These are phyloP conservation scores for Acer campestre DNA, from an alignment of 345 rosid genomes.

Conservation along the genomic window DNA sequence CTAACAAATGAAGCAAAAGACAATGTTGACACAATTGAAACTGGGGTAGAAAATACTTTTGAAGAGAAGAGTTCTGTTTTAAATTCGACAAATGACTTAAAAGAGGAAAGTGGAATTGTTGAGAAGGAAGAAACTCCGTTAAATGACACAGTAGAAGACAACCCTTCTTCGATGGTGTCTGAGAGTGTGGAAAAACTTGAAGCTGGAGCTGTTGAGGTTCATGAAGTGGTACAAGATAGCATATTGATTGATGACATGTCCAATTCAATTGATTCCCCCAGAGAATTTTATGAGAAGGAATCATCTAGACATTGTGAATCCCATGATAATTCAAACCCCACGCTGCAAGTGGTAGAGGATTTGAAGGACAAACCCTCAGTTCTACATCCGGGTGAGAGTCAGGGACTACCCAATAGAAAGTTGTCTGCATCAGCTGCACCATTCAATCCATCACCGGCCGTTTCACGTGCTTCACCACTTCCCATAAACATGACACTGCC, in stretches of 20 bases:
- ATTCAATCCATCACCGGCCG: slow-evolving; percentile 72
- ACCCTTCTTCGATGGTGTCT: slow-evolving; percentile 31
- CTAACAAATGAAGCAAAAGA: slow-evolving; percentile 40
- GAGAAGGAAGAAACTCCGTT: slow-evolving; percentile 46
- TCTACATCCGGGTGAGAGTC: slow-evolving; percentile 46
- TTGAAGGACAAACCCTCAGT: slow-evolving; percentile 56
- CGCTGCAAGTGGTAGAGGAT: slow-evolving; percentile 45
- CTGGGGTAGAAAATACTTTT: slow-evolving; percentile 28
- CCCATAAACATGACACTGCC: slow-evolving; percentile 64
- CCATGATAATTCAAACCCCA: slow-evolving; percentile 28
- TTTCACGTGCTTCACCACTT: slow-evolving; percentile 62
- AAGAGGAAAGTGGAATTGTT: slow-evolving; percentile 32
- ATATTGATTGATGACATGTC: slow-evolving; percentile 36
- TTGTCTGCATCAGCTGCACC: slow-evolving; percentile 98
- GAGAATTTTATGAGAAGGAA: slow-evolving; percentile 42
- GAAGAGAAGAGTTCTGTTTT: slow-evolving; percentile 41
- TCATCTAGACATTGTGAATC: slow-evolving; percentile 33
- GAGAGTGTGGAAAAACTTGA: slow-evolving; percentile 31
- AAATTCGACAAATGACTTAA: slow-evolving; percentile 22
- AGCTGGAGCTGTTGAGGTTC: slow-evolving; percentile 38
- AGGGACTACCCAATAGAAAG: slow-evolving; percentile 64
- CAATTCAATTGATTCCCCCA: slow-evolving; percentile 46
- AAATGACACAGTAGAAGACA: slow-evolving; percentile 43
- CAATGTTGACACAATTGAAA: slow-evolving; percentile 29
- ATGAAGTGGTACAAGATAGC: slow-evolving; percentile 39